phyloP scores from a whole-genome alignment of 176 grass and related monocot species.

The Oryza punctata region DNA sequence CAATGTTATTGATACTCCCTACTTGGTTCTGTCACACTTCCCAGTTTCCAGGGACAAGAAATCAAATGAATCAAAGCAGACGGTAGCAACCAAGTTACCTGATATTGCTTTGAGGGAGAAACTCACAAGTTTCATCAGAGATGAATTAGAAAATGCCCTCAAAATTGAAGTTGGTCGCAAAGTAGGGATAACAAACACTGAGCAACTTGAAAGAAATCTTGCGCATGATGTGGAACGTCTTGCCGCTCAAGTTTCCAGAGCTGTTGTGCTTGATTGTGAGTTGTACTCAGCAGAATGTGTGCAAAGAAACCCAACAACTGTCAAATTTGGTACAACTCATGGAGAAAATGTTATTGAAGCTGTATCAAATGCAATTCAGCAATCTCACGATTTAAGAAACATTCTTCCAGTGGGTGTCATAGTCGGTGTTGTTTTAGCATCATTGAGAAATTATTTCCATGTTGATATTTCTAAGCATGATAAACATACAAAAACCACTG shows the following conservation, averaged over 20 bases:
- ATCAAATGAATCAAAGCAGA: constrained; percentile 37
- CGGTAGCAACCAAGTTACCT: constrained; percentile 30
- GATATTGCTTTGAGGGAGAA: constrained; percentile 54
- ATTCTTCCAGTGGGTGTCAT: constrained; percentile 88
- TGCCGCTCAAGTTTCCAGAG: constrained; percentile 55
- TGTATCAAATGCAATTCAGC: constrained; percentile 67
- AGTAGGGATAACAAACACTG: constrained; percentile 55
- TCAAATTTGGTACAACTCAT: constrained; percentile 63
- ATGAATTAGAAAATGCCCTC: constrained; percentile 58
- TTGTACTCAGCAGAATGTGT: constrained; percentile 50
- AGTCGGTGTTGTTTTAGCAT: constrained; percentile 80
- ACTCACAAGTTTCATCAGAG: constrained; percentile 54
- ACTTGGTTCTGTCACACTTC: constrained; percentile 50
- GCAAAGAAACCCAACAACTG: constrained; percentile 46
- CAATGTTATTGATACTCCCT: constrained; percentile 53
- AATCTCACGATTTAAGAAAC: constrained; percentile 59
- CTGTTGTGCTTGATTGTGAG: constrained; percentile 58
- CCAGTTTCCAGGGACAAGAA: neutral
- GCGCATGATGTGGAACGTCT: constrained; percentile 63
- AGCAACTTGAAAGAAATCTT: constrained; percentile 54
- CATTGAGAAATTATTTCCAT: constrained; percentile 76
- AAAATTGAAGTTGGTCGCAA: constrained; percentile 86
- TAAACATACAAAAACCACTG: constrained; percentile 42
- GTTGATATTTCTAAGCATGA: constrained; percentile 49
- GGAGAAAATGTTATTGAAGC: constrained; percentile 59